Conservation (phyloP, 208 protist species). For the Strigomonas culicis region DNA sequence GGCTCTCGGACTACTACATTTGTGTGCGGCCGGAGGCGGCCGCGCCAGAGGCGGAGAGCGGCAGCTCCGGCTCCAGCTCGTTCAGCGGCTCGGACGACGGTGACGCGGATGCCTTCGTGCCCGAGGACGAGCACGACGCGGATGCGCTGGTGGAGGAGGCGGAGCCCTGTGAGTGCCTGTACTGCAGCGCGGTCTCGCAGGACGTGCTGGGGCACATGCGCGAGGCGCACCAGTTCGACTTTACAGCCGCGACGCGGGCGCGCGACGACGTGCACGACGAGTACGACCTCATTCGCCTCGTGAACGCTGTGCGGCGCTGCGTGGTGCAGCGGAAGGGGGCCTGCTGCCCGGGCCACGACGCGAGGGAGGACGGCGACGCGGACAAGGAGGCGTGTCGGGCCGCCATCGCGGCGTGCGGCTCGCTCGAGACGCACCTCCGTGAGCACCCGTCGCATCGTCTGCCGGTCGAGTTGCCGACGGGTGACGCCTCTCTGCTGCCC, state of each 20-base stretch:
- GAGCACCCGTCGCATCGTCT: slow-evolving; percentile 37
- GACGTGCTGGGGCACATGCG: slow-evolving; percentile 57
- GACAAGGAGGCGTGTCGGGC: not conserved
- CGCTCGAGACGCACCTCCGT: slow-evolving; percentile 44
- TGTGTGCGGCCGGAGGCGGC: not conserved
- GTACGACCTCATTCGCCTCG: slow-evolving; percentile 76
- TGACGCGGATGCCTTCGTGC: slow-evolving; percentile 20
- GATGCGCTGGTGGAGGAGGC: slow-evolving; percentile 56
- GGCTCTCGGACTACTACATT: slow-evolving; percentile 41
- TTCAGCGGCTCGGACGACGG: slow-evolving; percentile 18
- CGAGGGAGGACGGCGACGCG: not conserved
- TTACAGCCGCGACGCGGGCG: slow-evolving; percentile 26
- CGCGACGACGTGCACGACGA: slow-evolving; percentile 49
- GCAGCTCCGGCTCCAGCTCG: not conserved
- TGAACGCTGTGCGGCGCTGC: slow-evolving; percentile 57
- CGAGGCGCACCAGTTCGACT: slow-evolving; percentile 47
- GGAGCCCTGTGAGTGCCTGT: slow-evolving; percentile 52
- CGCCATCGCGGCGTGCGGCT: slow-evolving; percentile 1
- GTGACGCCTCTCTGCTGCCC: slow-evolving; percentile 54
- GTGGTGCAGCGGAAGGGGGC: not conserved
- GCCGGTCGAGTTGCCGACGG: slow-evolving; percentile 28
- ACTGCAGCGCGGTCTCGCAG: slow-evolving; percentile 38
- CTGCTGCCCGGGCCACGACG: slow-evolving; percentile 20
- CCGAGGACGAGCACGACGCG: slow-evolving; percentile 33
- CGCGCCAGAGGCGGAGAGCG: not conserved